Percentiles rank a stretch among this genome's conserved stretches.
phyloP scores from a whole-genome alignment of 2,329 filamentous ascomycete species.

The Colletotrichum gloeosporioides region DNA sequence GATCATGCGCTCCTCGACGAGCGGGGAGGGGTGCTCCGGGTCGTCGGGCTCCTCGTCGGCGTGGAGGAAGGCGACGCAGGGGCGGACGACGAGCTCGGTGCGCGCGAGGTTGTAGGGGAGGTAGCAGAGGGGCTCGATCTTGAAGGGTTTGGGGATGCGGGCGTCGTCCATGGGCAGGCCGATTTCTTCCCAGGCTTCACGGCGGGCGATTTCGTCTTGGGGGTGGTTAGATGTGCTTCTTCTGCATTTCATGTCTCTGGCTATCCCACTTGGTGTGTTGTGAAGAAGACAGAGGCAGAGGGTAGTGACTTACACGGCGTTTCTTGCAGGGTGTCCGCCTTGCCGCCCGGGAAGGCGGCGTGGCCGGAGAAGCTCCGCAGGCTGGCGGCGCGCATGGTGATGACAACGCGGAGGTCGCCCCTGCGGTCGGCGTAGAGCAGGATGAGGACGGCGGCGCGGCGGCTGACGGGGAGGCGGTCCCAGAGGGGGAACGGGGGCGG shows the following conservation, averaged over 20 bases:
- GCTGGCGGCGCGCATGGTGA: conserved; percentile 70
- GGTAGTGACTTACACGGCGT: conserved; percentile 59
- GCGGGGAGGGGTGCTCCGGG: conserved; percentile 30
- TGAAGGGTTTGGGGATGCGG: conserved; percentile 77
- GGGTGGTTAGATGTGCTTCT: background rate
- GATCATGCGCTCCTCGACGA: conserved; percentile 74
- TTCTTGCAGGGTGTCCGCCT: conserved; percentile 63
- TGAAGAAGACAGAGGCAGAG: background rate
- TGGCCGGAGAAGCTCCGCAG: conserved; percentile 79
- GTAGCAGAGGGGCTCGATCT: conserved; percentile 85
- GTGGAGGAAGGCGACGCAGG: conserved; percentile 80
- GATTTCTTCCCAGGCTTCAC: conserved; percentile 93
- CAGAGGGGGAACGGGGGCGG: conserved; percentile 67
- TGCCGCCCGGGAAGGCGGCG: conserved; percentile 85
- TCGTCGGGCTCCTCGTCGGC: conserved; percentile 50
- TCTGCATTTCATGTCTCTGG: background rate
- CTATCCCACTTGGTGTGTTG: background rate
- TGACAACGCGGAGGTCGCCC: conserved; percentile 77
- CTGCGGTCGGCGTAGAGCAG: conserved; percentile 84
- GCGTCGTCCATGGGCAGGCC: conserved; percentile 77
- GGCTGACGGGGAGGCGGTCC: conserved; percentile 64
- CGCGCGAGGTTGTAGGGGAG: conserved; percentile 78
- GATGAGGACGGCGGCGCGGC: conserved; percentile 86
- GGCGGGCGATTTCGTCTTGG: conserved; percentile 80
- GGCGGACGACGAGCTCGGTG: conserved; percentile 76